phyloP scores from a whole-genome alignment of 2,329 filamentous ascomycete species.

The Clonostachys rosea region DNA sequence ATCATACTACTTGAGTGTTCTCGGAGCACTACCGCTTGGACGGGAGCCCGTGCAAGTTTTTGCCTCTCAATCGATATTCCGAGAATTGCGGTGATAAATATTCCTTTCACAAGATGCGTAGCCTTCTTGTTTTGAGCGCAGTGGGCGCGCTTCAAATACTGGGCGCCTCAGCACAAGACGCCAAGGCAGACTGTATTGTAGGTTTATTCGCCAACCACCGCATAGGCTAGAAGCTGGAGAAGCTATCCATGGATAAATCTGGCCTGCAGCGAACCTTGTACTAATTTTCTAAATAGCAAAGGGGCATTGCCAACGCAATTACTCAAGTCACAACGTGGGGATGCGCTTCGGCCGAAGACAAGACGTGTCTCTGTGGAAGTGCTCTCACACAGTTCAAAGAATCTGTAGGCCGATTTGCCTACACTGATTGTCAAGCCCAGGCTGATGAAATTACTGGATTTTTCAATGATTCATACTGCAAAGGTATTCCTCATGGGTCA shows the following conservation, averaged over 20 bases:
- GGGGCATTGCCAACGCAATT: neutral
- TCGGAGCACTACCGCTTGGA: neutral
- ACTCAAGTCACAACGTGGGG: slow-evolving; percentile 9
- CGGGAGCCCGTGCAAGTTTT: neutral
- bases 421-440: no score
- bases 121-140: slow-evolving; percentile 17
- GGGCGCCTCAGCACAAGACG: slow-evolving; percentile 14
- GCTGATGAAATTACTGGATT: no score
- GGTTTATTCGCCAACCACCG: neutral
- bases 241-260: neutral
- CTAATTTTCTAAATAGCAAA: neutral
- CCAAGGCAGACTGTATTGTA: slow-evolving; percentile 4
- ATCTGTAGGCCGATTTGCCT: no score
- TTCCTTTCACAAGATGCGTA: slow-evolving; percentile 12
- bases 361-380: neutral
- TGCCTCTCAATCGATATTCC: no score
- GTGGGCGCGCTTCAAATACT: slow-evolving; percentile 16
- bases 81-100: neutral
- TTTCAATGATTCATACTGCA: no score
- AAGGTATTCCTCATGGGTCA: no score
- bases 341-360: neutral
- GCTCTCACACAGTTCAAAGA: no score
- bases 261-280: neutral
- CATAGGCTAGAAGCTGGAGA: no score
- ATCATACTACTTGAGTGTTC: no score